phyloP scores from a whole-genome alignment of 768 basidiomycete species.

The Naganishia randhawae region DNA sequence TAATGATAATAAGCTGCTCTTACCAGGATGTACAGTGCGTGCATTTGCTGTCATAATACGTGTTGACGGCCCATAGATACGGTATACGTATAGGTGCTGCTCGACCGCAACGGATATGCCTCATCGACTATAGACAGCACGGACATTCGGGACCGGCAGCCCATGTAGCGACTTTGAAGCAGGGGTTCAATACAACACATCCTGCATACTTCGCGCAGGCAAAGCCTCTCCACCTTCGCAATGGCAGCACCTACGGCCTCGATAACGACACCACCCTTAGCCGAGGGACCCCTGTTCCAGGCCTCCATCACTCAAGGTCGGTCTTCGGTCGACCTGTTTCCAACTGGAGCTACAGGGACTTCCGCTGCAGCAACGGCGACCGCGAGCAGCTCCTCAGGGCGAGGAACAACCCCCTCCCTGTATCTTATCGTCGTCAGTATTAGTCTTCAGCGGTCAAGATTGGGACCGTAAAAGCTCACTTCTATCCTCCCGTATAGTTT shows the following conservation, averaged over 20 bases:
- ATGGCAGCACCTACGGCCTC: background rate
- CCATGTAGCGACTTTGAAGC: background rate
- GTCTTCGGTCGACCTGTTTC: constrained; percentile 12
- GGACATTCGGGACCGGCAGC: background rate
- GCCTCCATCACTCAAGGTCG: constrained; percentile 7
- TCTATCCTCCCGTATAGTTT: background rate
- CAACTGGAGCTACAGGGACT: constrained; percentile 11
- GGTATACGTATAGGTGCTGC: background rate
- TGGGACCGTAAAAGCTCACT: background rate
- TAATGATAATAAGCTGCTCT: no score
- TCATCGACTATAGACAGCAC: background rate
- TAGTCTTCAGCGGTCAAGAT: background rate
- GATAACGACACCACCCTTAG: background rate
- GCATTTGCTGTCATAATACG: background rate
- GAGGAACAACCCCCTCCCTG: constrained; percentile 2
- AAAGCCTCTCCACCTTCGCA: no score
- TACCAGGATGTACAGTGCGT: no score
- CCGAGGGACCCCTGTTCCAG: background rate
- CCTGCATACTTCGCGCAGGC: no score
- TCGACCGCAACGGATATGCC: background rate
- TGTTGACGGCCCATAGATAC: no score
- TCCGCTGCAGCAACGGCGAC: background rate
- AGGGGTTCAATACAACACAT: background rate
- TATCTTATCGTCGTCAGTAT: constrained; percentile 7
- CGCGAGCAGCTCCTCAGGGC: background rate